Conservation (phyloP, 1,139 yeast genomes). For the Kodamaea derodonti region DNA sequence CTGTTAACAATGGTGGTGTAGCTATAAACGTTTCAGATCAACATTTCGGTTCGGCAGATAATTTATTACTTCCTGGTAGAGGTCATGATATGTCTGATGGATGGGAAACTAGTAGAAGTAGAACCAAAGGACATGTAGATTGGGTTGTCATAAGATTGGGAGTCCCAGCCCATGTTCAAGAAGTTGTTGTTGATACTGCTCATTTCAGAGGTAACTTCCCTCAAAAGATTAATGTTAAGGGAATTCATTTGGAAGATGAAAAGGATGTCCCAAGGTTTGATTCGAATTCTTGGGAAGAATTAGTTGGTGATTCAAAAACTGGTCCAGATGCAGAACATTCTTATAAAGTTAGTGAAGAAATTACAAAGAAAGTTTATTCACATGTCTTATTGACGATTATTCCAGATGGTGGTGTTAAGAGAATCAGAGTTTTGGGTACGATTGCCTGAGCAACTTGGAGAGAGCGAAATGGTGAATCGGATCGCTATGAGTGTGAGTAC, state of each 20-base stretch:
- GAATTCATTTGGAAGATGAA: conserved; percentile 36
- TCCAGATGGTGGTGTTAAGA: conserved; percentile 95
- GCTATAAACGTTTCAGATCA: conserved; percentile 82
- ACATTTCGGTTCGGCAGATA: conserved; percentile 89
- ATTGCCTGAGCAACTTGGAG: conserved; percentile 24
- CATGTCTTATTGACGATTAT: conserved; percentile 79
- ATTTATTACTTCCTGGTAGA: conserved; percentile 84
- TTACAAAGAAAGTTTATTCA: conserved; percentile 32
- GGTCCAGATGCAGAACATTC: conserved; percentile 77
- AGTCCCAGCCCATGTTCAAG: conserved; percentile 50
- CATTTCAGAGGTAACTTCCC: conserved; percentile 94
- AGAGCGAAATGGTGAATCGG: too few relatives aligned
- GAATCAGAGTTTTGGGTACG: conserved; percentile 77
- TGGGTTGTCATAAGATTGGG: conserved; percentile 87
- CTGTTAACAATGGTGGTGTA: conserved; percentile 84
- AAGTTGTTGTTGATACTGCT: conserved; percentile 81
- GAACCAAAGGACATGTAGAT: conserved; percentile 79
- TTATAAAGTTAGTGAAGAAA: conserved; percentile 29
- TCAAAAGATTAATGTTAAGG: conserved; percentile 65
- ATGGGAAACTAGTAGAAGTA: conserved; percentile 94
- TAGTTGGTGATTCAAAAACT: conserved; percentile 71
- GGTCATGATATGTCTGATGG: conserved; percentile 98
- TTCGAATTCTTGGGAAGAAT: conserved; percentile 48
- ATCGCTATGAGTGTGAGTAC: too few relatives aligned
- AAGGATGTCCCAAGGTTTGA: conserved; percentile 34